Conservation (phyloP, 352 stramenopile species). For the Hyaloperonospora arabidopsidis region DNA sequence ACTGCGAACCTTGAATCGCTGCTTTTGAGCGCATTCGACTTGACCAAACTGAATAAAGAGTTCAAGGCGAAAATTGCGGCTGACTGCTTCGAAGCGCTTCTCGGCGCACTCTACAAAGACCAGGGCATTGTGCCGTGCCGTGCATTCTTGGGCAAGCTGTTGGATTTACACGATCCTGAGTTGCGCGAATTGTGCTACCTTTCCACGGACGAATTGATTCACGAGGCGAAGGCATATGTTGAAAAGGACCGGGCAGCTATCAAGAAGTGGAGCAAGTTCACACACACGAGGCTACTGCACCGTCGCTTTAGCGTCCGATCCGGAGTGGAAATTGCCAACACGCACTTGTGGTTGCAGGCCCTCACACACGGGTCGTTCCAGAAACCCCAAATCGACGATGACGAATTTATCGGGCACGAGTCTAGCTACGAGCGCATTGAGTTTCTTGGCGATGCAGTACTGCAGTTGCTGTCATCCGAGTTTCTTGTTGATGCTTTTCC, state of each 20-base stretch:
- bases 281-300: conserved; percentile 37
- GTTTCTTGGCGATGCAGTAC: conserved; percentile 77
- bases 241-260: conserved; percentile 47
- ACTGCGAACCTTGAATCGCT: conserved; percentile 68
- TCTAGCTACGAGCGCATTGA: conserved; percentile 79
- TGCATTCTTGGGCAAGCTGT: conserved; percentile 51
- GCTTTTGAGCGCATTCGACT: conserved; percentile 63
- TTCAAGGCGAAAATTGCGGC: conserved; percentile 68
- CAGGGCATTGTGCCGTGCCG: conserved; percentile 66
- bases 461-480: conserved; percentile 71
- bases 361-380: conserved; percentile 76
- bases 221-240: conserved; percentile 38
- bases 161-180: conserved; percentile 47
- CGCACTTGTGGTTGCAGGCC: conserved; percentile 71
- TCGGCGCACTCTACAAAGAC: conserved; percentile 77
- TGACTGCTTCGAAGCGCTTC: conserved; percentile 74
- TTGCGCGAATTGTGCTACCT: conserved; percentile 53
- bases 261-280: conserved; percentile 44
- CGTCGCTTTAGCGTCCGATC: conserved; percentile 44
- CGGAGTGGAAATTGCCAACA: conserved; percentile 48
- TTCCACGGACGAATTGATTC: conserved; percentile 43
- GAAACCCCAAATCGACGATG: conserved; percentile 53
- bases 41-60: conserved; percentile 41
- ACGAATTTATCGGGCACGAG: conserved; percentile 62
- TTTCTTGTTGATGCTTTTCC: conserved; percentile 77